Conservation (phyloP, 108 stramenopile genomes). For the Cyclotella cryptica region DNA sequence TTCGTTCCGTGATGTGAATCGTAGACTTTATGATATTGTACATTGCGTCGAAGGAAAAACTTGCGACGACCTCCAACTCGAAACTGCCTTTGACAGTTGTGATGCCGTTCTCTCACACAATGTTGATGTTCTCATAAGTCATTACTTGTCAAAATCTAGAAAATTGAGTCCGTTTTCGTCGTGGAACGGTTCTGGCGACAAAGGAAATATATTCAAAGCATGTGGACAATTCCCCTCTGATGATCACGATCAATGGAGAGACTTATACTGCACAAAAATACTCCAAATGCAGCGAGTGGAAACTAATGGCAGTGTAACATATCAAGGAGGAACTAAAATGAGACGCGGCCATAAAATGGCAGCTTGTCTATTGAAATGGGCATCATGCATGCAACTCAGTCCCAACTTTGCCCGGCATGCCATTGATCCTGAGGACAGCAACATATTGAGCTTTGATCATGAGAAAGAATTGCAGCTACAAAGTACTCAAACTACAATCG, state of each 20-base stretch:
- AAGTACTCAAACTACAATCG: not conserved
- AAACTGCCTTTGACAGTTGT: slow-evolving; percentile 12
- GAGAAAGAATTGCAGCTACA: slow-evolving; percentile 14
- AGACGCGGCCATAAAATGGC: slow-evolving; percentile 43
- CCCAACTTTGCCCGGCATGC: slow-evolving; percentile 1
- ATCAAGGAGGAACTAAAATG: slow-evolving; percentile 36
- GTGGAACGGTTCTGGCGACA: slow-evolving; percentile 51
- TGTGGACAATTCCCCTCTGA: slow-evolving; percentile 1
- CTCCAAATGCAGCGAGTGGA: slow-evolving; percentile 18
- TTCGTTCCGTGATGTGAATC: slow-evolving; percentile 6
- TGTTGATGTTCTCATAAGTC: slow-evolving; percentile 37
- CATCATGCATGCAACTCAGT: slow-evolving; percentile 36
- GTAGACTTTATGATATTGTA: slow-evolving; percentile 31
- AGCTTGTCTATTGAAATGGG: slow-evolving; percentile 47
- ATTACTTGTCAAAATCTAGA: slow-evolving; percentile 33
- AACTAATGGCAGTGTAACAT: slow-evolving; percentile 5
- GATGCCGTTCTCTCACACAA: slow-evolving; percentile 42
- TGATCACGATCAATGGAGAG: slow-evolving; percentile 12
- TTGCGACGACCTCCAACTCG: slow-evolving; percentile 7
- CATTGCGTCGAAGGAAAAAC: slow-evolving; percentile 24
- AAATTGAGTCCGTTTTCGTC: slow-evolving; percentile 36
- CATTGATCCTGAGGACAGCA: not conserved
- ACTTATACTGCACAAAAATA: slow-evolving; percentile 37
- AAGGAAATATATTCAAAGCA: slow-evolving; percentile 24
- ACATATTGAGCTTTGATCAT: slow-evolving; percentile 24